phyloP scores from a whole-genome alignment of 176 grass and related monocot species.

The Neostapfia colusana region DNA sequence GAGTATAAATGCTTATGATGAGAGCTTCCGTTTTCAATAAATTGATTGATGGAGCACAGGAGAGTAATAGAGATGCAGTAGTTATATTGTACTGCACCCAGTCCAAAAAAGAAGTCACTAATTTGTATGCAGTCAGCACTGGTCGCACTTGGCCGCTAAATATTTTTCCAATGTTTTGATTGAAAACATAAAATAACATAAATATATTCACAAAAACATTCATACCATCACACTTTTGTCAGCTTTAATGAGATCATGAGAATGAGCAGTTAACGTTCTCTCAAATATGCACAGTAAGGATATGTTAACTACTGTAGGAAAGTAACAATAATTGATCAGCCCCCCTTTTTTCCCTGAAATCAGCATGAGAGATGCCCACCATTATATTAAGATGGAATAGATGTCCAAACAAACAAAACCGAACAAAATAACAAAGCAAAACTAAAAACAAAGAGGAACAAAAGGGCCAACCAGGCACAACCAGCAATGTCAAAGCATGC shows the following conservation, averaged over 20 bases:
- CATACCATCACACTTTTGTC: neutral
- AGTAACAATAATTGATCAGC: neutral
- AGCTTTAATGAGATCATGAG: constrained; percentile 9
- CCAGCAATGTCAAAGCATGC: neutral
- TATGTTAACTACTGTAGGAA: neutral
- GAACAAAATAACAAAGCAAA: neutral
- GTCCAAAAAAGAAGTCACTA: constrained; percentile 26
- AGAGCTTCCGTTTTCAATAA: constrained; percentile 17
- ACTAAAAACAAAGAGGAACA: neutral
- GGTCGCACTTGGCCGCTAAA: neutral
- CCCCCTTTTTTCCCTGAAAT: neutral
- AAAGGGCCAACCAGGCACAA: neutral
- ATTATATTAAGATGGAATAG: neutral
- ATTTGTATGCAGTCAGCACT: neutral
- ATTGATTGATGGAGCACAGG: constrained; percentile 4
- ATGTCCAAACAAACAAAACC: neutral
- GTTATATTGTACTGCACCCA: neutral
- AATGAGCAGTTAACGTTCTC: constrained; percentile 6
- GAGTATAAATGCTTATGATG: constrained; percentile 23
- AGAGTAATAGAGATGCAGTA: constrained; percentile 10
- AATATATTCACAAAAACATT: neutral
- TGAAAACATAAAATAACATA: constrained; percentile 6
- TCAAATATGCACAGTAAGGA: constrained; percentile 6
- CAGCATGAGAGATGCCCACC: neutral
- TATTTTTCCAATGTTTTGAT: constrained; percentile 11